These are phyloP conservation scores for Rhododendron vialii DNA, from an alignment of 148 eudicot species.

Conservation along the genomic window DNA sequence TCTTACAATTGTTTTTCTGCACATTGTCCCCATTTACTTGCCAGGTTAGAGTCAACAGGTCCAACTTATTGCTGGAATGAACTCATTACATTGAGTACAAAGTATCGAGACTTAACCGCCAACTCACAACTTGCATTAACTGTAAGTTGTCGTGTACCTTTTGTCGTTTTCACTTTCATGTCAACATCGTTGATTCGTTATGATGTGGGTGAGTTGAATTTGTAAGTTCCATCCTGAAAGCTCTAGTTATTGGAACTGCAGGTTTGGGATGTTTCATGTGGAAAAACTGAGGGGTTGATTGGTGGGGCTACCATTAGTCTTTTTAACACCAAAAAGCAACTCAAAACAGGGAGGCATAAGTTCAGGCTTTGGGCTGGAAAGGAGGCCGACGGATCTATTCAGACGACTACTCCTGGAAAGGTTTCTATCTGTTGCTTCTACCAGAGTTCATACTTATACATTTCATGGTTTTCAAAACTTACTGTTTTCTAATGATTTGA, in stretches of 20 bases:
- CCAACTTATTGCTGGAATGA: constrained; percentile 93
- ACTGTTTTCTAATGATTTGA: constrained; percentile 7
- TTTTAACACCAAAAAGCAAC: constrained; percentile 90
- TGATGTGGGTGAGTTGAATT: not conserved
- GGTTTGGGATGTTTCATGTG: constrained; percentile 97
- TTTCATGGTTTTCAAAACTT: not conserved
- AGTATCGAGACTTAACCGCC: constrained; percentile 87
- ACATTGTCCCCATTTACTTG: not conserved
- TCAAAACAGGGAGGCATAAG: constrained; percentile 93
- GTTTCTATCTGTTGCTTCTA: constrained; percentile 23
- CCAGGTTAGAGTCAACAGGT: constrained; percentile 73
- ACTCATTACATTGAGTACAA: constrained; percentile 80
- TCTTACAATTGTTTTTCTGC: not conserved
- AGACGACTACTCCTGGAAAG: constrained; percentile 92
- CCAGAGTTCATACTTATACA: not conserved
- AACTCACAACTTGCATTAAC: constrained; percentile 84
- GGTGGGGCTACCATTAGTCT: constrained; percentile 96
- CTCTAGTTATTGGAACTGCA: constrained; percentile 16
- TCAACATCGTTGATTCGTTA: not conserved
- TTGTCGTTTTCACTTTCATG: not conserved
- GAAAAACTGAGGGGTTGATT: constrained; percentile 74
- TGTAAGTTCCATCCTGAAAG: not conserved
- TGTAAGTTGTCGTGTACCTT: constrained; percentile 32
- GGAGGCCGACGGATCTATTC: constrained; percentile 86
- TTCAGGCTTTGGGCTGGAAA: constrained; percentile 84